phyloP scores from a whole-genome alignment of 305 asterid genomes.

The Caryopteris hybrid region DNA sequence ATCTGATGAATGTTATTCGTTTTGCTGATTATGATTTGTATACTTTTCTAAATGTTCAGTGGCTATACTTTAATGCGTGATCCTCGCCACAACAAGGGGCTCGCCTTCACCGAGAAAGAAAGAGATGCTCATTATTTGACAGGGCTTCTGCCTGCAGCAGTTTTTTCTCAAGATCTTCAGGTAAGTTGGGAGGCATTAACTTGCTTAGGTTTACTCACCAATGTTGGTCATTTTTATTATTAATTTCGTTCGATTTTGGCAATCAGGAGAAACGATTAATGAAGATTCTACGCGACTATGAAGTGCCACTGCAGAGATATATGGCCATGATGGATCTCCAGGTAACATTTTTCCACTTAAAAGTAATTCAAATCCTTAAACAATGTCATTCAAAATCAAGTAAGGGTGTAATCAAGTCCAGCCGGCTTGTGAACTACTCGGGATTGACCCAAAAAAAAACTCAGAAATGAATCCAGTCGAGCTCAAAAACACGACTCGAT shows the following conservation, averaged over 20 bases:
- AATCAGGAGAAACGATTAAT: slow-evolving; percentile 70
- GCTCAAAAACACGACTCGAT: no score
- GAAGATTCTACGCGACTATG: slow-evolving; percentile 69
- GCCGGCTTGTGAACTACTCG: no score
- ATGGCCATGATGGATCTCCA: slow-evolving; percentile 99
- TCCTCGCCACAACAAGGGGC: slow-evolving; percentile 91
- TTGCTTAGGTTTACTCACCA: not conserved
- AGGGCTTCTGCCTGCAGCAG: slow-evolving; percentile 78
- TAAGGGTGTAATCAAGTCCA: not conserved
- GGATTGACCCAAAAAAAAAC: no score
- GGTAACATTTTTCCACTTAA: slow-evolving; percentile 34
- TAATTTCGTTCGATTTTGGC: not conserved
- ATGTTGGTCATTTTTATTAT: not conserved
- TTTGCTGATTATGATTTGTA: not conserved
- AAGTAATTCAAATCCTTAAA: not conserved
- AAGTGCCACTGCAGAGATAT: slow-evolving; percentile 82
- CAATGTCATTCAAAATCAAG: not conserved
- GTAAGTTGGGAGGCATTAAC: slow-evolving; percentile 25
- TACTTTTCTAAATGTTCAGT: slow-evolving; percentile 30
- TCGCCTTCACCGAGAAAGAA: slow-evolving; percentile 71
- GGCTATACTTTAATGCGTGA: slow-evolving; percentile 79
- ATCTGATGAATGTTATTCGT: not conserved
- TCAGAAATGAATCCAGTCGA: no score
- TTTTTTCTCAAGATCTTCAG: slow-evolving; percentile 75
- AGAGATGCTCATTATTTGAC: slow-evolving; percentile 88